Evolutionary conservation across 2,329 filamentous ascomycete genomes (phyloP).

Genomic region (Cyphellophora attinorum): DNA sequence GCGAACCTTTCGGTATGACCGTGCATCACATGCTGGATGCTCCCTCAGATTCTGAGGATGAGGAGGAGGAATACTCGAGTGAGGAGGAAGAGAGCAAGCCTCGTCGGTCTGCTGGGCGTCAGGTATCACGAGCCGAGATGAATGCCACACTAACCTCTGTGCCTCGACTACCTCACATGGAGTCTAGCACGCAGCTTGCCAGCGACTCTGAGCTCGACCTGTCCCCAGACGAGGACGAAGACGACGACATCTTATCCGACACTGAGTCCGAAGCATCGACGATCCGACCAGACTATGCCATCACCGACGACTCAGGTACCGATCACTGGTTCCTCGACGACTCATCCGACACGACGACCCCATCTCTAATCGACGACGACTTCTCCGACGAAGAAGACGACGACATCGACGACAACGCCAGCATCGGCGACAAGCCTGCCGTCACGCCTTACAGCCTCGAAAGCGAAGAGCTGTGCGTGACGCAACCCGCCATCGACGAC

Average conservation of each 20-base stretch:
- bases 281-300: constrained; percentile 23
- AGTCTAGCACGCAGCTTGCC: constrained; percentile 18
- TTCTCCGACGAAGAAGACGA: constrained; percentile 44
- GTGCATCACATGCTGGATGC: constrained; percentile 90
- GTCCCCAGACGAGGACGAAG: constrained; percentile 44
- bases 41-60: constrained; percentile 45
- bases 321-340: constrained; percentile 37
- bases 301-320: constrained; percentile 27
- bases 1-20: constrained; percentile 82
- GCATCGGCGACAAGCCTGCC: constrained; percentile 56
- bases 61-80: constrained; percentile 27
- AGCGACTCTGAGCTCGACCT: constrained; percentile 39
- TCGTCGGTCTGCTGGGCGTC: constrained; percentile 34
- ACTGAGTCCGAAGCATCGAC: constrained; percentile 16
- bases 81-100: constrained; percentile 26
- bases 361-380: constrained; percentile 30
- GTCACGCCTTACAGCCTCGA: constrained; percentile 47
- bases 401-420: constrained; percentile 36
- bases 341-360: constrained; percentile 23
- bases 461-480: constrained; percentile 71
- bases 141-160: constrained; percentile 13
- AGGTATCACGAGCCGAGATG: constrained; percentile 11
- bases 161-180: constrained; percentile 21
- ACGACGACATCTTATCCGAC: constrained; percentile 24
- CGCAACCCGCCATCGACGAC: constrained; percentile 84